Percentiles rank a stretch among this genome's conserved stretches.
phyloP scores from a whole-genome alignment of 768 basidiomycete genomes.

The Leucogyrophana mollusca region DNA sequence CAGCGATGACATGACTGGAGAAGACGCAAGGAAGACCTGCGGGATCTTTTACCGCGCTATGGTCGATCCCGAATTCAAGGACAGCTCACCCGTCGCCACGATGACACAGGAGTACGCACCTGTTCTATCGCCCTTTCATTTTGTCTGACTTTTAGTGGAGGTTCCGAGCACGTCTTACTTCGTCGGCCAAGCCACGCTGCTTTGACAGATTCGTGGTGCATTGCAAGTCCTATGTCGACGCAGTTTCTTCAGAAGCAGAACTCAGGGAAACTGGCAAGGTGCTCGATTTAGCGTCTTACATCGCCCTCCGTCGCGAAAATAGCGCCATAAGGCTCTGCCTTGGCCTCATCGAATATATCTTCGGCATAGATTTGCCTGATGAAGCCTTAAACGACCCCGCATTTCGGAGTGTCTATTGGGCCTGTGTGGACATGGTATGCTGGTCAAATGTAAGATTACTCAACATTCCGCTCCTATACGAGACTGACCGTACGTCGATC shows the following conservation, averaged over 20 bases:
- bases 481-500: not conserved
- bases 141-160: slow-evolving; percentile 28
- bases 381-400: slow-evolving; percentile 54
- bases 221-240: slow-evolving; percentile 53
- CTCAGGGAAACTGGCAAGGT: slow-evolving; percentile 56
- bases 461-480: not conserved
- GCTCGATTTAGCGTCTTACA: slow-evolving; percentile 51
- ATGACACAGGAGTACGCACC: slow-evolving; percentile 58
- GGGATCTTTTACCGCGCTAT: slow-evolving; percentile 51
- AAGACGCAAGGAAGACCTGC: slow-evolving; percentile 53
- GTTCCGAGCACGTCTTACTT: slow-evolving; percentile 46
- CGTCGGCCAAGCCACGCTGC: slow-evolving; percentile 36
- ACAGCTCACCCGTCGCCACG: slow-evolving; percentile 50
- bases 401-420: slow-evolving; percentile 54
- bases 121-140: not conserved
- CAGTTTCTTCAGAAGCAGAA: slow-evolving; percentile 57
- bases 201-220: slow-evolving; percentile 51
- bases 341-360: slow-evolving; percentile 56
- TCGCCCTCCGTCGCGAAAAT: slow-evolving; percentile 64
- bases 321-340: slow-evolving; percentile 69
- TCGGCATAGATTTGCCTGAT: slow-evolving; percentile 64
- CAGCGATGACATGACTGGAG: slow-evolving; percentile 61
- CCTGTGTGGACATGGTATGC: slow-evolving; percentile 64
- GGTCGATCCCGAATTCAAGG: slow-evolving; percentile 49
- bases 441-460: slow-evolving; percentile 61